Base-by-base conservation (phyloP, 306 rosid species). In the Vigna trinervia region DNA sequence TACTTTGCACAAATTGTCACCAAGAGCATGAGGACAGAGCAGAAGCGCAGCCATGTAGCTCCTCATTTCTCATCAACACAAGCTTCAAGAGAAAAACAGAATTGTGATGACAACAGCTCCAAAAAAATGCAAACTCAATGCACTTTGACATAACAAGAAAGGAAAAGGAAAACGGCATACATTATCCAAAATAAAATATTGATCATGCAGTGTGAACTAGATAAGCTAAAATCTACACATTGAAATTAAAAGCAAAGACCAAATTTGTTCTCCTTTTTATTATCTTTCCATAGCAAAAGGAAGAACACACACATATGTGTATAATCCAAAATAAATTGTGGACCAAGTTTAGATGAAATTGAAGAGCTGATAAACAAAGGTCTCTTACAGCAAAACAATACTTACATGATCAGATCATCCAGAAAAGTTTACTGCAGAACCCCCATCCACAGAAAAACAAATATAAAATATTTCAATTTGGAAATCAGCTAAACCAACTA, bases 11-110 rank as follows among this genome's bases (percentile, higher is more conserved):
- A 54, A 67, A 39, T 45, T 57, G 59, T 43, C 66, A 50, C 69
- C 59, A 71, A 56, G 66, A 65, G 63, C 51, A 46, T 19, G 61
- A 78, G 36, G 66, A 54, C 53, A 30, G 28, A 71, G 17, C 9
- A 30, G 75, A 81, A 69, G 52, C 38, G 38, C 63, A 5, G 54
- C 64, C 56, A 74, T 20, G 53, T 23, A 69, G 56, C 62, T 79
- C 84, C 30, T 79, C 74, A 85, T 52, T 65, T 79, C 79, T 82
- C 86, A 60, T 82, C 81, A 53, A 58, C 65, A 59, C 84, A 85
- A 71, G 88, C 88, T 85, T 69, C 68, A 78, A 74, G 60, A 48
- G 46, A 76, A 60, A 75, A 80, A 76, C 32, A 30, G 9, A 63
- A 12, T 26, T 74, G 36, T 46, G 45, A 74, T 62, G 22, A 63